Evolutionary conservation across 108 stramenopile species (phyloP).

Genomic region (Cylindrotheca fusiformis): DNA sequence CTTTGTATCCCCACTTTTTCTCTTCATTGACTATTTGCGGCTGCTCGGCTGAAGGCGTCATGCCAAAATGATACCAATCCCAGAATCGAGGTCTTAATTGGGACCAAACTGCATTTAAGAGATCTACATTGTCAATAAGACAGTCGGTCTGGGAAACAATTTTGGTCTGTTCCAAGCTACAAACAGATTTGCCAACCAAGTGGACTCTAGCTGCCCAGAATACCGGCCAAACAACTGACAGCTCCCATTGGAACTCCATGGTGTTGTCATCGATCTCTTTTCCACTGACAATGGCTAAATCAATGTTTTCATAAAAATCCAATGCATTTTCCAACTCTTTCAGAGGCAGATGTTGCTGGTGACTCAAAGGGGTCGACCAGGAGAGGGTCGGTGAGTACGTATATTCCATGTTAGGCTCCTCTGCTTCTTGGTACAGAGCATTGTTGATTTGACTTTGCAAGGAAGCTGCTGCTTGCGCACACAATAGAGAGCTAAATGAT

Average conservation of each 20-base stretch:
- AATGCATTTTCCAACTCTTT: constrained; percentile 48
- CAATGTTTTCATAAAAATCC: constrained; percentile 61
- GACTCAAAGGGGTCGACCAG: constrained; percentile 59
- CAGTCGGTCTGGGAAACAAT: constrained; percentile 57
- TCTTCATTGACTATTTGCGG: constrained; percentile 32
- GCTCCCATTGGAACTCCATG: constrained; percentile 62
- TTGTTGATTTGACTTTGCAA: constrained; percentile 66
- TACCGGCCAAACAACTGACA: constrained; percentile 76
- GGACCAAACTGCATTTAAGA: constrained; percentile 34
- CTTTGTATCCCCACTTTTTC: constrained; percentile 43
- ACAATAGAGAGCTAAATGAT: constrained; percentile 8
- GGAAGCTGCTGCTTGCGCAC: constrained; percentile 37
- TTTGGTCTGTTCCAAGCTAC: constrained; percentile 29
- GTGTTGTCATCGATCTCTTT: constrained; percentile 23
- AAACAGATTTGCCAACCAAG: constrained; percentile 53
- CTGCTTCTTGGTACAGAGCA: constrained; percentile 28
- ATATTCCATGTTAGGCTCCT: constrained; percentile 15
- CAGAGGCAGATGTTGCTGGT: constrained; percentile 34
- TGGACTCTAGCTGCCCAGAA: constrained; percentile 72
- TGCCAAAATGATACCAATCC: constrained; percentile 86
- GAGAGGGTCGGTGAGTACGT: constrained; percentile 24
- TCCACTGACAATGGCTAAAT: constrained; percentile 67
- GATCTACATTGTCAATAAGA: constrained; percentile 35
- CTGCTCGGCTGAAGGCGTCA: constrained; percentile 78
- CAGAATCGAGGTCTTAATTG: constrained; percentile 79